Conservation (phyloP, 495 filamentous ascomycete species). For the Penicillium dipodomyicola region DNA sequence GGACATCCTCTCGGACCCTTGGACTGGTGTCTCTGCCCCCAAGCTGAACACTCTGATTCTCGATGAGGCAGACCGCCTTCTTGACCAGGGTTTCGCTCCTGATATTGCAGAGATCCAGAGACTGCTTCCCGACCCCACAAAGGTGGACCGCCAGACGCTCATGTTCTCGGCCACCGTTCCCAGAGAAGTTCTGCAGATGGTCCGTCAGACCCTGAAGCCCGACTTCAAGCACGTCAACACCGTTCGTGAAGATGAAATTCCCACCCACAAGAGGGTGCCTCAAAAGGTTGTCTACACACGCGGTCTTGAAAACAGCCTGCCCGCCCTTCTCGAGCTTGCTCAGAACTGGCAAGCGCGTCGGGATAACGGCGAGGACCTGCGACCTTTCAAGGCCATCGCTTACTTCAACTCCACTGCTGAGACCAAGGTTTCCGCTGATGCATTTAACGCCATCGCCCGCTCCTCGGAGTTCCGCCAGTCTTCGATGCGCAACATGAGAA, state of each 20-base stretch:
- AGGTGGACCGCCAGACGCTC: constrained; percentile 78
- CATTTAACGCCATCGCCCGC: constrained; percentile 55
- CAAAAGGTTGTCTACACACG: constrained; percentile 65
- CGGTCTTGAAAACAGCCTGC: constrained; percentile 74
- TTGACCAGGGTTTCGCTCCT: constrained; percentile 84
- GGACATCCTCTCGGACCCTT: constrained; percentile 74
- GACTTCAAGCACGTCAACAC: constrained; percentile 83
- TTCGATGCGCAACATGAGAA: constrained; percentile 44
- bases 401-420: constrained; percentile 80
- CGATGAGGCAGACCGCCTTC: constrained; percentile 89
- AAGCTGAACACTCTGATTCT: constrained; percentile 77
- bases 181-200: constrained; percentile 74
- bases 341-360: constrained; percentile 50
- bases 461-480: constrained; percentile 28
- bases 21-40: constrained; percentile 65
- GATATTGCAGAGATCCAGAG: constrained; percentile 70
- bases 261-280: constrained; percentile 79
- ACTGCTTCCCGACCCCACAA: constrained; percentile 57
- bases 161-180: constrained; percentile 94
- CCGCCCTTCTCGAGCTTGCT: constrained; percentile 72
- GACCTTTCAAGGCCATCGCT: constrained; percentile 90
- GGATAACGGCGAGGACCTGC: constrained; percentile 29
- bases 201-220: constrained; percentile 63
- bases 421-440: constrained; percentile 58
- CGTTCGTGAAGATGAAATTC: constrained; percentile 71